Percentiles rank a stretch among this genome's conserved stretches.
These are phyloP conservation scores for Saccharomycopsis hybrid DNA, from an alignment of 1,139 yeast species.

Conservation along the genomic window DNA sequence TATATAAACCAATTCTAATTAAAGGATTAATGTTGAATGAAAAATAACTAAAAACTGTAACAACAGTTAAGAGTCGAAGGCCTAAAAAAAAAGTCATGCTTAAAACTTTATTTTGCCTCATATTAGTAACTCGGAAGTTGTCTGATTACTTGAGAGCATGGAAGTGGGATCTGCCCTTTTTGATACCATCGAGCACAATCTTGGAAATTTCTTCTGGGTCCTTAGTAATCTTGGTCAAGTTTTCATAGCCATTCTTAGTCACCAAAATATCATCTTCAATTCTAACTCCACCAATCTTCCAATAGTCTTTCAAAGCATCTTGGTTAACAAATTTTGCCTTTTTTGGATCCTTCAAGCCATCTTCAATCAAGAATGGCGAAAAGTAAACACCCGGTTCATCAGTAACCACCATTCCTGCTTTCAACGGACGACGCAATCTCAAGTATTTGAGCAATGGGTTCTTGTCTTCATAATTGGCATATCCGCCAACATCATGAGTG, in stretches of 20 bases:
- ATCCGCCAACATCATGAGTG: slow-evolving; percentile 92
- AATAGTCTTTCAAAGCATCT: slow-evolving; percentile 65
- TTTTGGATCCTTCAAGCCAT: slow-evolving; percentile 50
- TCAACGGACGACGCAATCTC: slow-evolving; percentile 69
- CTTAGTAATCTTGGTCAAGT: slow-evolving; percentile 73
- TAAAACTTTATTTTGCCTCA: slow-evolving; percentile 1
- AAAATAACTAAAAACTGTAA: no score
- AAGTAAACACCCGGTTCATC: slow-evolving; percentile 96
- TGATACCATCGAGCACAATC: slow-evolving; percentile 67
- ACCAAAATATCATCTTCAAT: slow-evolving; percentile 89
- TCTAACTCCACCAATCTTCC: slow-evolving; percentile 92
- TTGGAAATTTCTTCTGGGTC: slow-evolving; percentile 76
- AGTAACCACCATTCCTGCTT: slow-evolving; percentile 80
- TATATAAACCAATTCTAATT: no score
- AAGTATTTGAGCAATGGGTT: slow-evolving; percentile 70
- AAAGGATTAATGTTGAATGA: no score
- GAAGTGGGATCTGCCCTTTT: slow-evolving; percentile 57
- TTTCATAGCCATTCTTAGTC: slow-evolving; percentile 70
- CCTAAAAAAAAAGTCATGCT: no score
- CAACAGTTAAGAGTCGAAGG: no score
- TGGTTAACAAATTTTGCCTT: slow-evolving; percentile 57
- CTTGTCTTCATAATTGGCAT: slow-evolving; percentile 76
- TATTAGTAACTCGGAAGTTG: background rate
- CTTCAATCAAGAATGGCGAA: slow-evolving; percentile 71
- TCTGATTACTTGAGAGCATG: slow-evolving; percentile 34